Evolutionary conservation across 108 stramenopile species (phyloP), one percentile per base, ranked within the genome.

Genomic region (Skeletonema marinoi): DNA sequence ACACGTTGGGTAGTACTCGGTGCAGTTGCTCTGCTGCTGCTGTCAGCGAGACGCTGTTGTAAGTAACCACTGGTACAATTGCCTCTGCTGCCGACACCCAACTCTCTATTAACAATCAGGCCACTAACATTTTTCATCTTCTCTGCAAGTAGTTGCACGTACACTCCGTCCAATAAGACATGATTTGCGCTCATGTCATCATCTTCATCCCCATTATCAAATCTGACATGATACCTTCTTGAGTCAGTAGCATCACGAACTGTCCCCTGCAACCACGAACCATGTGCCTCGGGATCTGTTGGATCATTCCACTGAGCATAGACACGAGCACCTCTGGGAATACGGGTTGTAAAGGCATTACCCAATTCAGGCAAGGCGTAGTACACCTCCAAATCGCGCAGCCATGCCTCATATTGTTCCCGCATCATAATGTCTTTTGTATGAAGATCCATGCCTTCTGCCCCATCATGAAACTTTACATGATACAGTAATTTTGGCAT

Each of bases 371-470:
- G 77, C 56, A 83, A 74, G 3, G 68, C 44, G 31, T 78, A 74
- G 58, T 83, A 83, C 3, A 65, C 25, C 21, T 78, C 76, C 63
- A 83, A 65, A 51, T 70, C 67, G 32, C 65, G 74, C n/a, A 83
- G 64, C 82, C 82, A 83, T 32, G 54, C 33, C 50, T 77, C 66
- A 35, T 83, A 83, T 35, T 83, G 76, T 60, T 73, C 50, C 32
- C 65, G 68, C 72, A 83, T 77, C 77, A 83, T 78, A 25, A 83
- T 77, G 38, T 83, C 82, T 60, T 78, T 68, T 17, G 73, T 66
- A 17, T 70, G 62, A 30, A 77, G 72, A 54, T 74, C 50, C 31
- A 42, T 48, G 19, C 67, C 72, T 19, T 59, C 72, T 41, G 66
- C 73, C 39, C 73, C 82, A 78, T 83, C 82, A 29, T 77, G 76